These are phyloP conservation scores for Magnolia officinalis DNA, from an alignment of 164 flowering plant species.

Conservation along the genomic window DNA sequence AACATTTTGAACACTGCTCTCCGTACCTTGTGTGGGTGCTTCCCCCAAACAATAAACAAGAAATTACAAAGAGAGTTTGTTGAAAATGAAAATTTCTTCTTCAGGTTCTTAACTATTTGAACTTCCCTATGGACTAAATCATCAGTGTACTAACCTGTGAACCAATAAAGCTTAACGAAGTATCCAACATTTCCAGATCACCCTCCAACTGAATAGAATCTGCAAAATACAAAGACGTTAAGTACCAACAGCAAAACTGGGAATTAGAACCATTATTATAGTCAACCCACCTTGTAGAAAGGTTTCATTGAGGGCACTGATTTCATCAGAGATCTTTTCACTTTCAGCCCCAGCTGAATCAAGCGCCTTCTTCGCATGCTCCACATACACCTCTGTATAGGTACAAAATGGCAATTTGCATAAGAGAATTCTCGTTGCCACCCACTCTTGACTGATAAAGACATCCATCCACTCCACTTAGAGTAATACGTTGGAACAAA, in stretches of 20 bases:
- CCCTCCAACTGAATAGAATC: slow-evolving; percentile 43
- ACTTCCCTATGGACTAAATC: neutral
- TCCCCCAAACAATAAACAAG: neutral
- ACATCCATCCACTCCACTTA: neutral
- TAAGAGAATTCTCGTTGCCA: neutral
- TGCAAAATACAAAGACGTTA: slow-evolving; percentile 18
- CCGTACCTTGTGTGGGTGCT: too few relatives aligned
- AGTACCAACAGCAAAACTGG: neutral
- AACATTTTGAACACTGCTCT: too few relatives aligned
- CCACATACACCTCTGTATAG: slow-evolving; percentile 39
- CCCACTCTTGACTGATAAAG: neutral
- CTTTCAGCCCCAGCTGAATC: slow-evolving; percentile 37
- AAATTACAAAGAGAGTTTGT: neutral
- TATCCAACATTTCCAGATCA: slow-evolving; percentile 42
- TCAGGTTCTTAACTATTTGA: neutral
- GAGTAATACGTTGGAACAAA: neutral
- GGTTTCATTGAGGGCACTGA: slow-evolving; percentile 37
- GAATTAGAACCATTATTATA: neutral
- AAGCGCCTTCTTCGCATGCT: slow-evolving; percentile 38
- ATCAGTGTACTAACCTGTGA: slow-evolving; percentile 39
- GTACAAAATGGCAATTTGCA: slow-evolving; percentile 6
- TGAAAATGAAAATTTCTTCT: neutral
- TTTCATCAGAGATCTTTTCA: slow-evolving; percentile 35
- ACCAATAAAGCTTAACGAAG: slow-evolving; percentile 29
- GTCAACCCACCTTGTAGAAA: slow-evolving; percentile 36